These are phyloP conservation scores for Backusella mclennaniae DNA, from an alignment of 192 early-diverging fungal species.

Conservation along the genomic window DNA sequence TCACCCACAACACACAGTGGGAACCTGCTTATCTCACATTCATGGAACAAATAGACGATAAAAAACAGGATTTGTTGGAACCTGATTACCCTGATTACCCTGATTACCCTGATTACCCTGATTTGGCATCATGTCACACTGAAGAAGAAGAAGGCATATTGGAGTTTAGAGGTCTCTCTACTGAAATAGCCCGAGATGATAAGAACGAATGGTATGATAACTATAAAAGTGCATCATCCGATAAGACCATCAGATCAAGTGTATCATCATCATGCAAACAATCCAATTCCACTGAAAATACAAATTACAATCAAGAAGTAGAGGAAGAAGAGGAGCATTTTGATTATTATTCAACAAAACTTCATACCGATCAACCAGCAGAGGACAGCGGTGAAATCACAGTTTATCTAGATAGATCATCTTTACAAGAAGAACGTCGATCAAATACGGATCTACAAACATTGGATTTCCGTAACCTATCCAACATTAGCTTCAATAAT, in stretches of 20 bases:
- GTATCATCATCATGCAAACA: conserved; percentile 4
- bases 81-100: background rate
- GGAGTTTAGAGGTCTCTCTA: background rate
- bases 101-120: background rate
- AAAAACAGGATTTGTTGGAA: background rate
- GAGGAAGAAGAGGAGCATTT: background rate
- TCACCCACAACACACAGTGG: background rate
- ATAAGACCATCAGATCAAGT: background rate
- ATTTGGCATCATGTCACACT: background rate
- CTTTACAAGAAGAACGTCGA: background rate
- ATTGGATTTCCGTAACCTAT: background rate
- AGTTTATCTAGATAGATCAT: background rate
- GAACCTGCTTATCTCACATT: background rate
- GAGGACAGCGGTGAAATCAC: background rate
- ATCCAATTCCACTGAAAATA: conserved; percentile 4
- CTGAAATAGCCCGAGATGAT: background rate
- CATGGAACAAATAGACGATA: background rate
- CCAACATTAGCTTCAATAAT: background rate
- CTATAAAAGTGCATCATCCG: background rate
- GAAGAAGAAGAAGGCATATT: background rate
- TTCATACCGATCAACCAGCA: background rate
- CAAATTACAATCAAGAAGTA: background rate
- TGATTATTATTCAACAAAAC: conserved; percentile 10
- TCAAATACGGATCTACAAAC: background rate
- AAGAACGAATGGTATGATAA: background rate